phyloP scores from a whole-genome alignment of 306 rosid species.

The Sindora glabra region DNA sequence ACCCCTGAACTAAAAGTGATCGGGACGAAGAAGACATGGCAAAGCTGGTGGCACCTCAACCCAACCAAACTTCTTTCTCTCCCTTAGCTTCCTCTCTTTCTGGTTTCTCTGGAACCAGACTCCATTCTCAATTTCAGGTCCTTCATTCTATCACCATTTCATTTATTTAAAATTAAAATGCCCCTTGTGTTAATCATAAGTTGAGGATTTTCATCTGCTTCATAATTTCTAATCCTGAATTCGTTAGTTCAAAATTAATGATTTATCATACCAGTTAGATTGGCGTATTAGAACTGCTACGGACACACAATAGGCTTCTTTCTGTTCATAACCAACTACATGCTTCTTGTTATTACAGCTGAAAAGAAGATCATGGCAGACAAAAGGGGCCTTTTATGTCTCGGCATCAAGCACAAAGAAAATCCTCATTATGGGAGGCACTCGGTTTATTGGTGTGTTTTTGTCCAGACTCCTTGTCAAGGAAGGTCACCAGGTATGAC shows the following conservation, averaged over 20 bases:
- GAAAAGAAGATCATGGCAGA: conserved; percentile 50
- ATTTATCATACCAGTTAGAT: not conserved
- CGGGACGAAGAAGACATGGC: conserved; percentile 69
- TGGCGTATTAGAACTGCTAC: not conserved
- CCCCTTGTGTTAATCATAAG: no score
- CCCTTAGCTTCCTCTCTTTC: conserved; percentile 84
- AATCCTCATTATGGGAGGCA: conserved; percentile 94
- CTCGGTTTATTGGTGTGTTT: conserved; percentile 85
- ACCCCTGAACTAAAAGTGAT: not conserved
- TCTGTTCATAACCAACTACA: not conserved
- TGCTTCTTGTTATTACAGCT: conserved; percentile 30
- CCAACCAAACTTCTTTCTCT: conserved; percentile 55
- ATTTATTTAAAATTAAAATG: no score
- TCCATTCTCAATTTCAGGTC: conserved; percentile 73
- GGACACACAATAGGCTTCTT: not conserved
- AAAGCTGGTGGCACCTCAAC: conserved; percentile 51
- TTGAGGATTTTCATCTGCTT: no score
- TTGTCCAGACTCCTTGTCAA: conserved; percentile 91
- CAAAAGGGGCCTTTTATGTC: conserved; percentile 55
- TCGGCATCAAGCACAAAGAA: conserved; percentile 75
- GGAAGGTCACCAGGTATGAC: conserved; percentile 83
- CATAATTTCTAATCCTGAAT: no score
- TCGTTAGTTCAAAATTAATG: not conserved
- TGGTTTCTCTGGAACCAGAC: conserved; percentile 70
- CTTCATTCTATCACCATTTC: not conserved